Conservation (phyloP, 805 yeast genomes). For the Myxozyma nipponensis region DNA sequence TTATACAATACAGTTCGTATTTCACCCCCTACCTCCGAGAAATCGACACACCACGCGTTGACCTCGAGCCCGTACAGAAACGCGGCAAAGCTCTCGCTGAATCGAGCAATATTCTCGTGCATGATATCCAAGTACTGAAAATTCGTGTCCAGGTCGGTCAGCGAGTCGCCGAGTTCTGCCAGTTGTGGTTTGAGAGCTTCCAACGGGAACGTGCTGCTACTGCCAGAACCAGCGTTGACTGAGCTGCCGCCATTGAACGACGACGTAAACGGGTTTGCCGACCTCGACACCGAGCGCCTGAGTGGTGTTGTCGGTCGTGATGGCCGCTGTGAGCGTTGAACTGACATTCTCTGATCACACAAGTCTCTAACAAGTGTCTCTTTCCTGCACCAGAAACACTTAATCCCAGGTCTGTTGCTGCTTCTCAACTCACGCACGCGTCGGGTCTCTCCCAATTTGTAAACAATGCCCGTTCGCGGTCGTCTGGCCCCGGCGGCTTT, state of each 20-base stretch:
- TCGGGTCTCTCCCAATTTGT: too few species aligned
- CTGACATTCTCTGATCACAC: too few species aligned
- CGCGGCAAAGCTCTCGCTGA: slow-evolving; percentile 76
- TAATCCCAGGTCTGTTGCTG: too few species aligned
- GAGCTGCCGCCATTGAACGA: not conserved
- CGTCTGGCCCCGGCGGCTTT: too few species aligned
- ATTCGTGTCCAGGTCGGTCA: slow-evolving; percentile 53
- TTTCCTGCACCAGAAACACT: too few species aligned
- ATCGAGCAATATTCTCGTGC: slow-evolving; percentile 57
- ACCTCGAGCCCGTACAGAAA: slow-evolving; percentile 75
- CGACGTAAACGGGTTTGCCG: slow-evolving; percentile 5
- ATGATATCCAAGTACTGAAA: slow-evolving; percentile 54
- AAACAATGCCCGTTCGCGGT: too few species aligned
- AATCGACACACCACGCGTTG: slow-evolving; percentile 86
- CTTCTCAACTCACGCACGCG: too few species aligned
- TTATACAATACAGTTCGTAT: not conserved
- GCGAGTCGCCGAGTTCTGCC: slow-evolving; percentile 35
- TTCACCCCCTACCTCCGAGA: slow-evolving; percentile 35
- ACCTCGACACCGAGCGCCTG: slow-evolving; percentile 24
- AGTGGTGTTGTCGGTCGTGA: slow-evolving; percentile 28
- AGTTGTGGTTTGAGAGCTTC: slow-evolving; percentile 28
- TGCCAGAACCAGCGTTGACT: not conserved
- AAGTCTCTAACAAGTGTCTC: too few species aligned
- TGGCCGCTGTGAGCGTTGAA: slow-evolving; percentile 20
- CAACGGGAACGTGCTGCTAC: slow-evolving; percentile 20